These are phyloP conservation scores for Spinellus fusiger DNA, from an alignment of 192 early-diverging fungal species.

Conservation along the genomic window DNA sequence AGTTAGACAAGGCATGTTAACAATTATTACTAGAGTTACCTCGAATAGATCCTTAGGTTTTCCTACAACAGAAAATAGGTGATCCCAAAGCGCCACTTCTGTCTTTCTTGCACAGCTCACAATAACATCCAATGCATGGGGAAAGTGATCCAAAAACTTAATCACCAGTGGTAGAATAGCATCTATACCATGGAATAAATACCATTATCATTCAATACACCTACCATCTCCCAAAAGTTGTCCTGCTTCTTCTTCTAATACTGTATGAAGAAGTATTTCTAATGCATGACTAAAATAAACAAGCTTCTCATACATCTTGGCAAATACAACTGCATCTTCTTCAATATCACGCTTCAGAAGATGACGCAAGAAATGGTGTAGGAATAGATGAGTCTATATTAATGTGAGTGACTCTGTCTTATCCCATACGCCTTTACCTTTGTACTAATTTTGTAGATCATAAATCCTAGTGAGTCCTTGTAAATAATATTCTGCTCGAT, in stretches of 20 bases:
- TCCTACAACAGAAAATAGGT: conserved; percentile 80
- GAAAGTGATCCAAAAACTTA: conserved; percentile 74
- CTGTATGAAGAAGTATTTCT: conserved; percentile 86
- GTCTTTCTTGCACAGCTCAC: conserved; percentile 95
- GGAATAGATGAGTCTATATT: conserved; percentile 67
- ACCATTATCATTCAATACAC: background rate
- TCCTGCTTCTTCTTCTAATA: conserved; percentile 80
- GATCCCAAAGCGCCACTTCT: conserved; percentile 89
- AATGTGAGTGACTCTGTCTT: background rate
- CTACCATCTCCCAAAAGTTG: conserved; percentile 38
- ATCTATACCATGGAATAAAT: conserved; percentile 14
- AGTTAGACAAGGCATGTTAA: background rate
- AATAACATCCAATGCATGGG: conserved; percentile 78
- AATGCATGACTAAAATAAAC: conserved; percentile 89
- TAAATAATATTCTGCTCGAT: conserved; percentile 61
- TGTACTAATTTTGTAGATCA: conserved; percentile 55
- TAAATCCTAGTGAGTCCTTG: conserved; percentile 48
- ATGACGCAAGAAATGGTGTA: conserved; percentile 61
- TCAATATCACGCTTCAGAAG: conserved; percentile 49
- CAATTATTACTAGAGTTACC: conserved; percentile 36
- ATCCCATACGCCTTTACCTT: conserved; percentile 44
- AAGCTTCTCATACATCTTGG: conserved; percentile 60
- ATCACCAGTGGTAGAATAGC: conserved; percentile 68
- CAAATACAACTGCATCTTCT: conserved; percentile 63
- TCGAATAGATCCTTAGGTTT: conserved; percentile 81